These are phyloP conservation scores for Ziziphus jujuba DNA, from an alignment of 306 rosid genomes.

Conservation along the genomic window DNA sequence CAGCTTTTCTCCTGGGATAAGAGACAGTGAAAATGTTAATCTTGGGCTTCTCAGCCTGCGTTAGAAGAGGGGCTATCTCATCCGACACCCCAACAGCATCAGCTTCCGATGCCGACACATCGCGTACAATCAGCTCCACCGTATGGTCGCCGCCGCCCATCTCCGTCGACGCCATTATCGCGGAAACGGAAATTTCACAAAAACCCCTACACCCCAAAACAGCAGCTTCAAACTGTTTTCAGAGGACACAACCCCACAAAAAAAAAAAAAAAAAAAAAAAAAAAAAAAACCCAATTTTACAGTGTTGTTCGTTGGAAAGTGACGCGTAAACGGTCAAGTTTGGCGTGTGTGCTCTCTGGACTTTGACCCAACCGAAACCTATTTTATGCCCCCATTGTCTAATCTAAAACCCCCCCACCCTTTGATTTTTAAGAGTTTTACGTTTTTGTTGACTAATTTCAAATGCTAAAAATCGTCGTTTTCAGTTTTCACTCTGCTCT, in stretches of 20 bases:
- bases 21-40: slow-evolving; percentile 76
- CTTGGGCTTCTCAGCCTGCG: slow-evolving; percentile 56
- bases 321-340: slow-evolving; percentile 35
- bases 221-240: not conserved
- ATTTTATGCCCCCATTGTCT: too few relatives aligned
- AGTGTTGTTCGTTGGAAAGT: slow-evolving; percentile 4
- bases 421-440: not conserved
- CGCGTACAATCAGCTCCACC: slow-evolving; percentile 58
- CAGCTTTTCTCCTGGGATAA: slow-evolving; percentile 58
- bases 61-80: slow-evolving; percentile 58
- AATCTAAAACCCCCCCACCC: not conserved
- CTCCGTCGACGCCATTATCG: slow-evolving; percentile 42
- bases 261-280: not conserved
- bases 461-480: too few relatives aligned
- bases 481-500: too few relatives aligned
- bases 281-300: too few relatives aligned
- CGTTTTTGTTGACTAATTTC: not conserved
- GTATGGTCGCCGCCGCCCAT: slow-evolving; percentile 37
- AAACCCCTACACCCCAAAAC: slow-evolving; percentile 9
- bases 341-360: not conserved
- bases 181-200: not conserved
- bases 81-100: slow-evolving; percentile 30
- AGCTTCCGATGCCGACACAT: slow-evolving; percentile 15
- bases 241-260: not conserved
- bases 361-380: too few relatives aligned